Evolutionary conservation across 768 basidiomycete species (phyloP).

Genomic region (Polyporus arcularius): DNA sequence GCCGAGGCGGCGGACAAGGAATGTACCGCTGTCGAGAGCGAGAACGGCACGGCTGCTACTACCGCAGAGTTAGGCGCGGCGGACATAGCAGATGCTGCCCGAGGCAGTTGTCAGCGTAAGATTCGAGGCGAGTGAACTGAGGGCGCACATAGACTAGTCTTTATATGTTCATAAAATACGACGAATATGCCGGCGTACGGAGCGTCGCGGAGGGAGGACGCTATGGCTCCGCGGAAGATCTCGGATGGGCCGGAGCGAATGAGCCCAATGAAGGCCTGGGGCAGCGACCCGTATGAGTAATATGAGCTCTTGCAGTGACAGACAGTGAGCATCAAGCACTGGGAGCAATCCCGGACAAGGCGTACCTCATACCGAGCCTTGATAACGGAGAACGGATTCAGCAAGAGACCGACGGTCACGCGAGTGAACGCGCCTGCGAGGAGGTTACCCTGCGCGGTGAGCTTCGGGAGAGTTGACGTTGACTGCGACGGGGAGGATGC

Average conservation of each 20-base stretch:
- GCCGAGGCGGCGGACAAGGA: conserved; percentile 74
- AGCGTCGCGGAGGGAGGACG: conserved; percentile 90
- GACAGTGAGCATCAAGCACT: not conserved
- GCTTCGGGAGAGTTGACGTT: conserved; percentile 55
- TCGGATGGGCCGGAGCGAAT: conserved; percentile 75
- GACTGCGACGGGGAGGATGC: conserved; percentile 8
- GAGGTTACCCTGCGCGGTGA: conserved; percentile 80
- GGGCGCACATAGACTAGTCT: conserved; percentile 54
- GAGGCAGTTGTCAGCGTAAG: not conserved
- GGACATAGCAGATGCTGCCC: conserved; percentile 4
- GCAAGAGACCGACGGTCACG: conserved; percentile 74
- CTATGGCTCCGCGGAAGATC: conserved; percentile 81
- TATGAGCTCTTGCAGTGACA: conserved; percentile 64
- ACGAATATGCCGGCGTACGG: conserved; percentile 93
- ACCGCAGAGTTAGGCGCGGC: conserved; percentile 12
- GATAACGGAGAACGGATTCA: conserved; percentile 90
- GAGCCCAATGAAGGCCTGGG: conserved; percentile 59
- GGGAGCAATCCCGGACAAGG: conserved; percentile 6
- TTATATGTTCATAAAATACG: conserved; percentile 85
- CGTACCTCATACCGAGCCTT: conserved; percentile 91
- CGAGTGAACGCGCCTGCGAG: conserved; percentile 84
- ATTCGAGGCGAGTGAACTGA: not conserved
- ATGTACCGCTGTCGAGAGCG: conserved; percentile 56
- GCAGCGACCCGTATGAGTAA: conserved; percentile 66
- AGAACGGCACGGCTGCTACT: conserved; percentile 40